Evolutionary conservation across 2,329 filamentous ascomycete species (phyloP).

Genomic region (Tolypocladium guangdongense): DNA sequence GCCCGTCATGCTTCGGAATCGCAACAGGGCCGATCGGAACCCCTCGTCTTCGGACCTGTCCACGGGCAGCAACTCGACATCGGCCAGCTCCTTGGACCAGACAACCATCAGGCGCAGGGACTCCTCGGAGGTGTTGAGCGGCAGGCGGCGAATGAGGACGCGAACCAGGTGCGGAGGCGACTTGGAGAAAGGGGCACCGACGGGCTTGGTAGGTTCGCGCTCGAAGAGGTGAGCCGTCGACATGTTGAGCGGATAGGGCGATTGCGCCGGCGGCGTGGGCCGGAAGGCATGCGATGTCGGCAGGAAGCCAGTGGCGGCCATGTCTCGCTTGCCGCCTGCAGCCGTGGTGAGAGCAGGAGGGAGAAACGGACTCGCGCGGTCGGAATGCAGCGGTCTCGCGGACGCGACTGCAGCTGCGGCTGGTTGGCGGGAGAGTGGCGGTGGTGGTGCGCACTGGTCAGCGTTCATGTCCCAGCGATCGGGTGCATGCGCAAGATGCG

Average conservation of each 20-base stretch:
- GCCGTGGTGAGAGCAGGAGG: constrained; percentile 14
- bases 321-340: constrained; percentile 19
- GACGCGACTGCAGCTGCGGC: constrained; percentile 15
- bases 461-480: constrained; percentile 18
- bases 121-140: constrained; percentile 41
- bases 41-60: constrained; percentile 39
- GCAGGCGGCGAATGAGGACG: constrained; percentile 43
- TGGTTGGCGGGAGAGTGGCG: constrained; percentile 6
- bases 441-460: constrained; percentile 9
- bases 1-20: constrained; percentile 40
- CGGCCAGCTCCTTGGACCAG: constrained; percentile 44
- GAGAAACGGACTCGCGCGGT: constrained; percentile 21
- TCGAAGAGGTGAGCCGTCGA: constrained; percentile 21
- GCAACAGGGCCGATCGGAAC: constrained; percentile 40
- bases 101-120: constrained; percentile 45
- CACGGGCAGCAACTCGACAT: constrained; percentile 37
- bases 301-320: constrained; percentile 34
- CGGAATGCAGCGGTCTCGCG: constrained; percentile 13
- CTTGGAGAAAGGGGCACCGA: constrained; percentile 27
- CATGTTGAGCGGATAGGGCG: constrained; percentile 22
- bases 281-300: constrained; percentile 28
- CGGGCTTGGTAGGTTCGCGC: constrained; percentile 28
- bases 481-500: constrained; percentile 12
- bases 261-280: constrained; percentile 18
- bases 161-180: constrained; percentile 23